Evolutionary conservation across 2,329 filamentous ascomycete species (phyloP), one percentile per base, ranked within the genome.

Genomic region (Bipolaris gigantea): DNA sequence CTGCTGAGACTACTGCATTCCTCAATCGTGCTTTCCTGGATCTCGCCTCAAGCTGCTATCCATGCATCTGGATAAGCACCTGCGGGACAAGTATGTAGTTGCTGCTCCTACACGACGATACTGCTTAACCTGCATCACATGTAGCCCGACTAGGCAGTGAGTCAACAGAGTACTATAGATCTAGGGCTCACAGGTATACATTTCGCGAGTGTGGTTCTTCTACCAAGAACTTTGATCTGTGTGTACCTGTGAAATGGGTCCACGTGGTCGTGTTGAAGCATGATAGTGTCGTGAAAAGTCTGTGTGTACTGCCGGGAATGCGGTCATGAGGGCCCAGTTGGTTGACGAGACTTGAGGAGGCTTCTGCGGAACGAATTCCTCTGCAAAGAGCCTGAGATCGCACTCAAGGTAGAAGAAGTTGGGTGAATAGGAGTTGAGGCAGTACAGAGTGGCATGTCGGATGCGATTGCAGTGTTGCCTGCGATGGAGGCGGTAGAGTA

Each of bases 1-100:
- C 5, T 7, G 6, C 23, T 25, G 23, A 25, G 23, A 25, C 23
- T 7, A 66, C 65, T 2, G 54, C 60, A 1, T 21, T 74, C 5
- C 47, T 74, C 25, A 64, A 69, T 41, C 30, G 61, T 2, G 61
- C 56, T n/a, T 49, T 73, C 7, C 54, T 74, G 2, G 55, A 60
- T 1, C 69, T 46, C 70, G 68, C 48, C 52, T 73, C n/a, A 62
- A 53, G 5, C 48, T 73, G 7, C 63, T 74, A 23, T 63, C 59
- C 44, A 64, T 73, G 65, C 66, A 72, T 43, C 62, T 60, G 8
- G 30, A 59, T 18, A 48, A 54, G n/a, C 27, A 18, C 13, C 55
- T 64, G 35, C 60, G 61, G 23, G 48, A 52, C 1, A 52, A 50
- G 2, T 32, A 62, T 3, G 50, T 27, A 27, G 25, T 10, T 27